A percentile compares a stretch with the other conserved stretches of the same genome.
Conservation (phyloP, 148 eudicot species). For the Chenopodium album region DNA sequence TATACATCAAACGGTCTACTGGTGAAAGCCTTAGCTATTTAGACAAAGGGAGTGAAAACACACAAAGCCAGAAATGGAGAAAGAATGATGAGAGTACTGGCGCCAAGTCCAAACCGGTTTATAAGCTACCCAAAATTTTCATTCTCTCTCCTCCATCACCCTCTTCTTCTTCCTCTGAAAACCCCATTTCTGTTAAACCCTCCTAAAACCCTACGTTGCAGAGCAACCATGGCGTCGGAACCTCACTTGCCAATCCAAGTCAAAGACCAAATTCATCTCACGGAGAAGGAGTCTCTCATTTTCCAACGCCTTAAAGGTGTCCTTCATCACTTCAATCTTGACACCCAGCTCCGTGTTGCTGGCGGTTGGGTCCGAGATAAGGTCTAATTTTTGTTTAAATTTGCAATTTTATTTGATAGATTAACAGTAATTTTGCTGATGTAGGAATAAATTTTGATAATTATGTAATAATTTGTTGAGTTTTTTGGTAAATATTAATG, state of each 20-base stretch:
- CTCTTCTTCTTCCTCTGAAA: constrained; percentile 4
- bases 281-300: constrained; percentile 60
- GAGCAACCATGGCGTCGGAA: constrained; percentile 31
- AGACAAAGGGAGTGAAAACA: neutral
- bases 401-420: too few relatives aligned
- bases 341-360: constrained; percentile 89
- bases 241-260: constrained; percentile 37
- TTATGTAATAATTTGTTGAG: neutral
- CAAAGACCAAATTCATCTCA: constrained; percentile 59
- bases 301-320: constrained; percentile 68
- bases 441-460: neutral
- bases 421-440: too few relatives aligned
- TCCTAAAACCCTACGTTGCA: constrained; percentile 34
- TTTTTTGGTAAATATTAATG: neutral
- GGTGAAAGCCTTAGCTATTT: too few relatives aligned
- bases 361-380: constrained; percentile 99
- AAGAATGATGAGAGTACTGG: constrained; percentile 10
- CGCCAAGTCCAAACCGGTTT: constrained; percentile 19
- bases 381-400: constrained; percentile 31
- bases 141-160: constrained; percentile 10
- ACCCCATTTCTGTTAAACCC: constrained; percentile 26
- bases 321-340: constrained; percentile 50
- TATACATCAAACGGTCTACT: too few relatives aligned
- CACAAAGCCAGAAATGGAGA: neutral
- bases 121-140: constrained; percentile 10